phyloP scores from a whole-genome alignment of 768 basidiomycete genomes.

The Macrolepiota fuliginosa region DNA sequence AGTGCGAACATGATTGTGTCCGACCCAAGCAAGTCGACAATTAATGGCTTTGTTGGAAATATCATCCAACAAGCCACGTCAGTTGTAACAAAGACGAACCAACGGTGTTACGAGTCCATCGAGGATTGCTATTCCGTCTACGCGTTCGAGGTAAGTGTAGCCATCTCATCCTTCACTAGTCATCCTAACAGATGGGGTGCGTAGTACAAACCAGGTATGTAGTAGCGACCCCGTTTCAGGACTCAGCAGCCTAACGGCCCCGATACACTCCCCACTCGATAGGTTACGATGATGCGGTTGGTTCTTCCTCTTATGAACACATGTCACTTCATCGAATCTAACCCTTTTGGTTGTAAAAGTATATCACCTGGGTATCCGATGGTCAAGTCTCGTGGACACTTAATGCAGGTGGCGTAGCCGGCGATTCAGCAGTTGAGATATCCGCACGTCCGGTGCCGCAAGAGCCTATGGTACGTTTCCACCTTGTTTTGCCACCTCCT shows the following conservation, averaged over 20 bases:
- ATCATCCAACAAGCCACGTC: constrained; percentile 77
- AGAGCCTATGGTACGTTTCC: constrained; percentile 72
- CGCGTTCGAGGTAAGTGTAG: constrained; percentile 62
- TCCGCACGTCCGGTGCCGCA: constrained; percentile 63
- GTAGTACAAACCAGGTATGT: constrained; percentile 37
- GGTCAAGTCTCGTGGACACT: constrained; percentile 70
- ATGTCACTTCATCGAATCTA: constrained; percentile 3
- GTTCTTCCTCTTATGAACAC: constrained; percentile 18
- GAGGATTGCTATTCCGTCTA: constrained; percentile 65
- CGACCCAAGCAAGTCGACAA: constrained; percentile 49
- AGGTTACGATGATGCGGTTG: constrained; percentile 63
- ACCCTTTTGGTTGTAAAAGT: constrained; percentile 33
- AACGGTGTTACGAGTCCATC: constrained; percentile 61
- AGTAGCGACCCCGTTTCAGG: neutral
- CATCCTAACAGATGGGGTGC: neutral
- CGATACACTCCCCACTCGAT: neutral
- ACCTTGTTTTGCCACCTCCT: neutral
- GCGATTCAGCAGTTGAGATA: constrained; percentile 58
- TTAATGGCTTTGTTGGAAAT: constrained; percentile 68
- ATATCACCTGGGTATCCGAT: constrained; percentile 80
- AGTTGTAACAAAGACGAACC: constrained; percentile 64
- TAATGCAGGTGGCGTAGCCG: constrained; percentile 58
- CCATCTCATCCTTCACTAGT: neutral
- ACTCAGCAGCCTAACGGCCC: neutral
- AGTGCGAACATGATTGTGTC: constrained; percentile 51